Percentiles rank a stretch among this genome's conserved stretches.
These are phyloP conservation scores for Ganoderma resinaceum DNA, from an alignment of 1,284 basidiomycete species.

Conservation along the genomic window DNA sequence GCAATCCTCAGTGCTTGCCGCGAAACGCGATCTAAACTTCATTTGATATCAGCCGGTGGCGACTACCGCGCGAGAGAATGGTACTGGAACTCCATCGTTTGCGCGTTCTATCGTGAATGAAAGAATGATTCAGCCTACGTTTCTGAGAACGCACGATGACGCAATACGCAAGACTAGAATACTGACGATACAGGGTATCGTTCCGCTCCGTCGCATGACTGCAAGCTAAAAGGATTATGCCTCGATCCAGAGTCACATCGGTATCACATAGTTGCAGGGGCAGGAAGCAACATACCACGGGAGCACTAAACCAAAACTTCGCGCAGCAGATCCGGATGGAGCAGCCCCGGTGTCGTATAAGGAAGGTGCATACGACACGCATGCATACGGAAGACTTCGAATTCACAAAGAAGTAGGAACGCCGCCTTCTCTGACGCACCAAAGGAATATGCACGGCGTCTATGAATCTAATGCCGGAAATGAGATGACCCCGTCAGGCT, in stretches of 20 bases:
- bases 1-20: neutral
- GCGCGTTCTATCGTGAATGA: no score
- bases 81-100: neutral
- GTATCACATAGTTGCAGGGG: neutral
- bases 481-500: neutral
- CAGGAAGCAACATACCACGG: neutral
- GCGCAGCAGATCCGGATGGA: conserved; percentile 3
- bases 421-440: neutral
- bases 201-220: neutral
- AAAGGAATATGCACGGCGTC: neutral
- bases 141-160: neutral
- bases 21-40: neutral
- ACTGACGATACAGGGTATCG: neutral
- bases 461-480: neutral
- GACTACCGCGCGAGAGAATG: neutral
- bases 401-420: neutral
- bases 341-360: conserved; percentile 1
- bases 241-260: neutral
- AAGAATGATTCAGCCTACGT: neutral
- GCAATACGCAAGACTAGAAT: neutral
- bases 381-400: neutral
- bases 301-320: neutral
- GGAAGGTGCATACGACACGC: neutral
- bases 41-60: neutral
- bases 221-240: neutral